These are phyloP conservation scores for Botrytis sinoallii DNA, from an alignment of 2,329 filamentous ascomycete species.

Conservation along the genomic window DNA sequence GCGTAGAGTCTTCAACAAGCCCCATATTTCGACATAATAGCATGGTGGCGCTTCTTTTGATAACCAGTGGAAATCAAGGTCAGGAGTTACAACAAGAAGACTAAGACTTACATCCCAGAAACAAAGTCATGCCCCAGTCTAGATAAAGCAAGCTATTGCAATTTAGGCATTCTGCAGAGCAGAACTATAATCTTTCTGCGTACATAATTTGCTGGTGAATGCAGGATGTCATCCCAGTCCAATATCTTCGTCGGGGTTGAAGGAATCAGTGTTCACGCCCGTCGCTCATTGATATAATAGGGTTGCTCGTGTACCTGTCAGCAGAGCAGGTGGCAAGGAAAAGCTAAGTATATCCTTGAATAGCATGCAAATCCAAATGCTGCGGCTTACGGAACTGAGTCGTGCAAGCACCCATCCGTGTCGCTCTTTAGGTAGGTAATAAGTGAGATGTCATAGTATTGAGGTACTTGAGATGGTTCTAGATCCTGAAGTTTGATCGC, in stretches of 20 bases:
- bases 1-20: neutral
- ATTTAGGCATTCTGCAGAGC: neutral
- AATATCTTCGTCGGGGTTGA: too few species aligned
- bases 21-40: neutral
- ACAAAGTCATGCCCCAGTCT: neutral
- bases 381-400: neutral
- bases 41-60: neutral
- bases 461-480: neutral
- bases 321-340: neutral
- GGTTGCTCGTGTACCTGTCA: constrained; percentile 1
- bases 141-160: neutral
- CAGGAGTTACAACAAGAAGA: neutral
- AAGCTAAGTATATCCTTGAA: neutral
- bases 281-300: neutral
- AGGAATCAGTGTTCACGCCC: neutral
- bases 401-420: neutral
- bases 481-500: neutral
- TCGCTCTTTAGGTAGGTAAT: neutral
- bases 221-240: neutral
- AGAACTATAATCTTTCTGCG: neutral
- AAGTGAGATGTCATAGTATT: neutral
- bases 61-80: neutral
- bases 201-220: neutral
- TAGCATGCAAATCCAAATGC: neutral
- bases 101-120: neutral